Conservation (phyloP, 164 flowering plant species). For the Dillenia suffruticosa region DNA sequence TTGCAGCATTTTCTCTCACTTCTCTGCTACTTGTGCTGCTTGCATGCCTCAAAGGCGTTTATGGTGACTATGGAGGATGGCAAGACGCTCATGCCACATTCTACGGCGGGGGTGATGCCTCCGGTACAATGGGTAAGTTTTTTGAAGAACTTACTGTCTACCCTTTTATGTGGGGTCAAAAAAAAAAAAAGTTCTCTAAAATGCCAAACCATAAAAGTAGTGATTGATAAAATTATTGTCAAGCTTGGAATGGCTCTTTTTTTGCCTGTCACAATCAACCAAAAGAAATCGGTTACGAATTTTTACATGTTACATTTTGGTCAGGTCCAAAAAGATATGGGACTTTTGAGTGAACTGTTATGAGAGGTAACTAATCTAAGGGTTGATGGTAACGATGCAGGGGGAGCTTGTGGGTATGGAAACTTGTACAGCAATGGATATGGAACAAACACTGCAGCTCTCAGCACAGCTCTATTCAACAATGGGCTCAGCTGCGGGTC, state of each 20-base stretch:
- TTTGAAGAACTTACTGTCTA: background rate
- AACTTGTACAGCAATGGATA: conserved; percentile 36
- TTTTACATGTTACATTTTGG: too few relatives aligned
- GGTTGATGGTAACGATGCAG: conserved; percentile 8
- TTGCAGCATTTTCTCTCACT: conserved; percentile 1
- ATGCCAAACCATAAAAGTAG: too few relatives aligned
- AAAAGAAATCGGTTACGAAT: too few relatives aligned
- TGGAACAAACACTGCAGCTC: conserved; percentile 42
- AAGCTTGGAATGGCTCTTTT: too few relatives aligned
- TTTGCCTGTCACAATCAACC: too few relatives aligned
- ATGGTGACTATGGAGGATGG: conserved; percentile 28
- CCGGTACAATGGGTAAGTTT: conserved; percentile 41
- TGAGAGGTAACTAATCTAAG: too few relatives aligned
- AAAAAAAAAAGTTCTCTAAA: too few relatives aligned
- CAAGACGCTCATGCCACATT: conserved; percentile 35
- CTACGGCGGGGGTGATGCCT: conserved; percentile 37
- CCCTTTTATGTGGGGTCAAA: too few relatives aligned
- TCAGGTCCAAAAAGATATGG: too few relatives aligned
- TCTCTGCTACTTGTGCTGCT: background rate
- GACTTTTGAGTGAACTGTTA: too few relatives aligned
- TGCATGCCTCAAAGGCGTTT: conserved; percentile 1
- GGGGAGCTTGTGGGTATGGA: conserved; percentile 47
- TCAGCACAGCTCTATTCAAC: conserved; percentile 40
- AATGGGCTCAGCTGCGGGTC: conserved; percentile 39
- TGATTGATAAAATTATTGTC: too few relatives aligned